A percentile compares a stretch with the other conserved stretches of the same genome.
These are phyloP conservation scores for Penicillium sp. DNA, from an alignment of 2,329 filamentous ascomycete genomes.

Conservation along the genomic window DNA sequence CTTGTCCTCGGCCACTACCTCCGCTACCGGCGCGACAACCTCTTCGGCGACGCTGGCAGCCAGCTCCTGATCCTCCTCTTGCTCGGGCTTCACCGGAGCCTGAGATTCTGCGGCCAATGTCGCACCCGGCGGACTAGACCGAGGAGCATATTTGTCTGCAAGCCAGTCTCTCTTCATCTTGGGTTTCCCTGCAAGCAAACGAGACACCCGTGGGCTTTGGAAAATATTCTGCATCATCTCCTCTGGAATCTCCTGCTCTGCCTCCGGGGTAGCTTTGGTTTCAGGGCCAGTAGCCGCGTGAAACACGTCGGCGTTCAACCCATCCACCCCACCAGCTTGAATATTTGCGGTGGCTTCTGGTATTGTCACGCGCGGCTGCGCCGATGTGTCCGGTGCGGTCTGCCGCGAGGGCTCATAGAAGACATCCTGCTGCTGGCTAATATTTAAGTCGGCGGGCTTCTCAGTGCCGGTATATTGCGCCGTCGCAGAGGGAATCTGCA, in stretches of 20 bases:
- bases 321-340: slow-evolving; percentile 45
- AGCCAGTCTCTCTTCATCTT: slow-evolving; percentile 19
- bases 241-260: slow-evolving; percentile 53
- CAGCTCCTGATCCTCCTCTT: slow-evolving; percentile 46
- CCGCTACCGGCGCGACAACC: slow-evolving; percentile 22
- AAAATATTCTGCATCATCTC: slow-evolving; percentile 63
- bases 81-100: slow-evolving; percentile 15
- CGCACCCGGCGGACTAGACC: neutral
- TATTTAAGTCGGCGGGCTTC: slow-evolving; percentile 32
- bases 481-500: slow-evolving; percentile 52
- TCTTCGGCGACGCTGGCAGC: slow-evolving; percentile 50
- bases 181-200: slow-evolving; percentile 52
- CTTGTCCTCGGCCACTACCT: slow-evolving; percentile 24
- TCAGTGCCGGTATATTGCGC: slow-evolving; percentile 43
- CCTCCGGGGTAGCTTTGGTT: slow-evolving; percentile 24
- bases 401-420: slow-evolving; percentile 55
- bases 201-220: slow-evolving; percentile 59
- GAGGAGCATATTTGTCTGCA: slow-evolving; percentile 1
- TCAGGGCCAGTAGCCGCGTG: slow-evolving; percentile 38
- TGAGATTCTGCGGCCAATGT: neutral
- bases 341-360: slow-evolving; percentile 51
- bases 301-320: slow-evolving; percentile 58
- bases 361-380: slow-evolving; percentile 56
- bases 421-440: slow-evolving; percentile 58
- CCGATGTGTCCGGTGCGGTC: slow-evolving; percentile 50